Base-by-base conservation (phyloP, 495 filamentous ascomycete genomes). In the Lasiosphaeria hispida region DNA sequence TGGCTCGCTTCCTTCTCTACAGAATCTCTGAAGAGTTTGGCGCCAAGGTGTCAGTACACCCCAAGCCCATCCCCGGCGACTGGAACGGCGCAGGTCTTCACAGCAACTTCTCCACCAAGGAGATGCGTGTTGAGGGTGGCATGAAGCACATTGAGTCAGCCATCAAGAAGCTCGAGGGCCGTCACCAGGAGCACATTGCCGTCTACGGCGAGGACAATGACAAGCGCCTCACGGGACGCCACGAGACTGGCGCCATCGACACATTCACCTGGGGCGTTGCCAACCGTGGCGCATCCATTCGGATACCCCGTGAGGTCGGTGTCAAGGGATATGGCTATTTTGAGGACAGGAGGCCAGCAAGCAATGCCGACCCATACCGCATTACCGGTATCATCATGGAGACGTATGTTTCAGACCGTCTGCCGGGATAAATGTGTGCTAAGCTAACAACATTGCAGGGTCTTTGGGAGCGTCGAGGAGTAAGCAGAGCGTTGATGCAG, bases 81-180 rank as follows among this genome's bases (percentile, higher is more conserved):
- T 98, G 94, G 94, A 98, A 98, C 85, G 95, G 94, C 72, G 92
- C 94, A 59, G 94, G 94, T 80, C 91, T 98, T 41, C 94, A 98
- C 86, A 87, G 80, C 87, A 78, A 97, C 82, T 92, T 96, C 71
- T 95, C 90, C 39, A 90, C 89, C 68, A 82, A 83, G 73, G 83
- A 85, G 63, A 98, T 91, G 81, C 91, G 94, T 68, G 82, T 80
- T 52, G 90, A 96, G 61, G 91, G 92, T 71, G 95, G 95, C 75
- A 95, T 97, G 87, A 95, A 95, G 85, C 69, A 75, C 74, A 96
- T 96, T 64, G 89, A 94, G 80, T 82, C 80, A 53, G 83, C 83
- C 69, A 69, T 74, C 68, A 67, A 71, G 68, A 72, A 72, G 80
- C 89, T 97, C 55, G 85, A 88, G 75, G 82, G 83, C 69, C 92